These are phyloP conservation scores for Ramularia collo-cygni DNA, from an alignment of 2,329 filamentous ascomycete species.

Conservation along the genomic window DNA sequence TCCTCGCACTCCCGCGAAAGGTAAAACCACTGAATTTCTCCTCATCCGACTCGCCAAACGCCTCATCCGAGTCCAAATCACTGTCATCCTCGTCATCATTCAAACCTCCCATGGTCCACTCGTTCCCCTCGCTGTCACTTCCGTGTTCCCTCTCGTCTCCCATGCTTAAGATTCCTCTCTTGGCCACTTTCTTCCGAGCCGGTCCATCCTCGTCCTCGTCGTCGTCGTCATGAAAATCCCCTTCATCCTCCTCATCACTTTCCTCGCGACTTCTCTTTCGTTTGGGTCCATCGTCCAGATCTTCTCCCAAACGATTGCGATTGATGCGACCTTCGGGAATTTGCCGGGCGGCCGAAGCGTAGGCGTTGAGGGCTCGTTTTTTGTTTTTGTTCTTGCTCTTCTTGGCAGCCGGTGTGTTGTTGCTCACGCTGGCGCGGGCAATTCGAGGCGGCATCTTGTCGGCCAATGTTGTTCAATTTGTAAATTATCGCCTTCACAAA, in stretches of 20 bases:
- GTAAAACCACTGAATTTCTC: constrained; percentile 74
- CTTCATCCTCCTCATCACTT: constrained; percentile 48
- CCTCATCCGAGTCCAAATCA: constrained; percentile 68
- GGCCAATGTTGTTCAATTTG: constrained; percentile 2
- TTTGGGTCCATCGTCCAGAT: constrained; percentile 38
- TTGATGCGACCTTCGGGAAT: constrained; percentile 50
- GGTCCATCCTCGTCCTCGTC: constrained; percentile 32
- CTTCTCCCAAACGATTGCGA: constrained; percentile 52
- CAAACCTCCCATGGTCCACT: constrained; percentile 67
- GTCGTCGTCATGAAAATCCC: constrained; percentile 39
- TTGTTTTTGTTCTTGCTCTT: constrained; percentile 37
- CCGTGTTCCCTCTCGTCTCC: constrained; percentile 58
- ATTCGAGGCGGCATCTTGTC: constrained; percentile 41
- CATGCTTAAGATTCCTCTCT: constrained; percentile 19
- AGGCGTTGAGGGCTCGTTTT: constrained; percentile 55
- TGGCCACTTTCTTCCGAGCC: constrained; percentile 27
- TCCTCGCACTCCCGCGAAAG: constrained; percentile 53
- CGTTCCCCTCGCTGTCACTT: constrained; percentile 78
- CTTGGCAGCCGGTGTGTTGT: constrained; percentile 25
- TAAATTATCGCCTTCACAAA: constrained; percentile 1
- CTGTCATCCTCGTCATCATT: constrained; percentile 61
- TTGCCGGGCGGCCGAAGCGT: constrained; percentile 55
- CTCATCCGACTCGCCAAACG: constrained; percentile 82
- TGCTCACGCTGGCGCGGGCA: constrained; percentile 29
- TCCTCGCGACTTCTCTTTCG: constrained; percentile 39